Percentiles rank a stretch among this genome's conserved stretches.
phyloP scores from a whole-genome alignment of 768 basidiomycete genomes.

The Tricholomella constricta region DNA sequence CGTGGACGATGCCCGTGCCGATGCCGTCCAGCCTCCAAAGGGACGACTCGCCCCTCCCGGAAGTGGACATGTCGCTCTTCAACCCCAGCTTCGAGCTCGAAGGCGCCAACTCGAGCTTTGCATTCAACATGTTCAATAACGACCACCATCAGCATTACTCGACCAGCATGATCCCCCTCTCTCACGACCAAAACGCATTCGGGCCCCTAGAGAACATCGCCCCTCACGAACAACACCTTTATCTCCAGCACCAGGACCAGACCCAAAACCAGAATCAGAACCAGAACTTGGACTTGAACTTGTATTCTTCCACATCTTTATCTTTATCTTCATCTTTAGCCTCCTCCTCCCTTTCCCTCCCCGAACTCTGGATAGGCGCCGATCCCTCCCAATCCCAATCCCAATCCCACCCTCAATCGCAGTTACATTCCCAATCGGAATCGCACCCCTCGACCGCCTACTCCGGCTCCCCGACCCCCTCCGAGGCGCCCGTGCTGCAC shows the following conservation, averaged over 20 bases:
- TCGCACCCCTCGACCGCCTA: constrained; percentile 42
- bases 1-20: constrained; percentile 34
- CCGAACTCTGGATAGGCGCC: constrained; percentile 18
- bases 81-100: constrained; percentile 37
- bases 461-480: constrained; percentile 40
- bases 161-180: not conserved
- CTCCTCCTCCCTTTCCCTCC: no score
- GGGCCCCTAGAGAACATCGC: constrained; percentile 29
- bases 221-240: constrained; percentile 20
- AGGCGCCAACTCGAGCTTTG: constrained; percentile 6
- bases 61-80: constrained; percentile 49
- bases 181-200: constrained; percentile 18
- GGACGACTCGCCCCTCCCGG: constrained; percentile 52
- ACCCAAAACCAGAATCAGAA: no score
- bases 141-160: constrained; percentile 18
- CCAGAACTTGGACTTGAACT: not conserved
- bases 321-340: constrained; percentile 12
- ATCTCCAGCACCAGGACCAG: no score
- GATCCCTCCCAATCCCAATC: constrained; percentile 17
- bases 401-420: constrained; percentile 11
- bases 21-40: constrained; percentile 33
- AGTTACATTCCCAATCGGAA: constrained; percentile 21
- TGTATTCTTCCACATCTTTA: constrained; percentile 19
- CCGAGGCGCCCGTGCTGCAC: constrained; percentile 12
- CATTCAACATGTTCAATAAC: constrained; percentile 1